Percentiles rank a stretch among this genome's conserved stretches.
phyloP scores from a whole-genome alignment of 2,329 filamentous ascomycete genomes.

The Blastomyces gilchristii region DNA sequence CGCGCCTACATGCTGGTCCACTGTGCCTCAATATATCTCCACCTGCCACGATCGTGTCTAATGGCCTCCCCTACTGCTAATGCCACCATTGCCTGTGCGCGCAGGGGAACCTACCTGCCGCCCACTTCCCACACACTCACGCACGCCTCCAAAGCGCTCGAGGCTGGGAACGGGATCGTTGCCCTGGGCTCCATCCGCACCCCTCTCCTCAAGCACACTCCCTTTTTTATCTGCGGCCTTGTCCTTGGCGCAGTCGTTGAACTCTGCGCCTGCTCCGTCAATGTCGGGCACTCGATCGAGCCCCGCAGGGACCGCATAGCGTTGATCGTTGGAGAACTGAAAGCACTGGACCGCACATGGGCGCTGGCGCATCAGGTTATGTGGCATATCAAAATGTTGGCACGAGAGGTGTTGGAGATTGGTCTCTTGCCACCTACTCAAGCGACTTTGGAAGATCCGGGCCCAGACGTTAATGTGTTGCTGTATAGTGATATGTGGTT shows the following conservation, averaged over 20 bases:
- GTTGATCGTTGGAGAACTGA: conserved; percentile 67
- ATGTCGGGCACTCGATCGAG: conserved; percentile 48
- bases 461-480: conserved; percentile 14
- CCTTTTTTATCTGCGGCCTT: conserved; percentile 74
- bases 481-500: conserved; percentile 17
- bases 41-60: conserved; percentile 68
- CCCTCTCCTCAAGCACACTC: conserved; percentile 61
- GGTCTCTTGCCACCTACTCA: conserved; percentile 25
- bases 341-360: conserved; percentile 60
- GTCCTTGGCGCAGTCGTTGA: conserved; percentile 72
- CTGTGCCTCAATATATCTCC: conserved; percentile 57
- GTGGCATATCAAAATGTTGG: conserved; percentile 64
- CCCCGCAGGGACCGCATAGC: conserved; percentile 58
- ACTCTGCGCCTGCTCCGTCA: conserved; percentile 62
- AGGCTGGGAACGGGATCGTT: conserved; percentile 67
- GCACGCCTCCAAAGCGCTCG: conserved; percentile 71
- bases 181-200: conserved; percentile 53
- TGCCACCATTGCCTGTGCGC: conserved; percentile 40
- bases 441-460: conserved; percentile 10
- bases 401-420: conserved; percentile 56
- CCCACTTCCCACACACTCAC: conserved; percentile 33
- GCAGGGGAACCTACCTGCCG: conserved; percentile 29
- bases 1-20: conserved; percentile 73
- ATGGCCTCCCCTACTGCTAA: conserved; percentile 43
- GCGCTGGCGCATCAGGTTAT: conserved; percentile 59